A percentile compares a stretch with the other conserved stretches of the same genome.
Evolutionary conservation across 305 asterid species (phyloP).

Genomic region (Striga hermonthica): DNA sequence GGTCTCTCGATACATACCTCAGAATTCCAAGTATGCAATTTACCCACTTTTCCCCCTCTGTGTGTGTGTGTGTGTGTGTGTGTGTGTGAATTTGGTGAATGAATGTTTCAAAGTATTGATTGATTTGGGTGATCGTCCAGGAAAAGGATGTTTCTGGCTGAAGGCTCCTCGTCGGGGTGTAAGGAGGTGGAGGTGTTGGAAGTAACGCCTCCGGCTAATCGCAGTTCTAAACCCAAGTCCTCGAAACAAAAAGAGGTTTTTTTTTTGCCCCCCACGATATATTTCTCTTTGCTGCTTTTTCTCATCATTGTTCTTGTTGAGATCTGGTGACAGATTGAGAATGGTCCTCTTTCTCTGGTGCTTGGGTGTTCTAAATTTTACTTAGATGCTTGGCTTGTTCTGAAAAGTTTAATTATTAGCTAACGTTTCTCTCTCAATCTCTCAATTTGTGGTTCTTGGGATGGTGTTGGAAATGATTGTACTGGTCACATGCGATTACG

Average conservation of each 20-base stretch:
- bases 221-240: slow-evolving; percentile 36
- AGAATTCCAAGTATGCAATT: slow-evolving; percentile 51
- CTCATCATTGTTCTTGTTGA: neutral
- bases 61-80: neutral
- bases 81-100: slow-evolving; percentile 21
- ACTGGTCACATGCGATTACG: slow-evolving; percentile 12
- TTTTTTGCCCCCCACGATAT: neutral
- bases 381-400: neutral
- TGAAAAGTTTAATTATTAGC: neutral
- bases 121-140: slow-evolving; percentile 38
- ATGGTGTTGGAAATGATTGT: neutral
- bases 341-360: neutral
- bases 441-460: neutral
- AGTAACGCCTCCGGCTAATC: slow-evolving; percentile 43
- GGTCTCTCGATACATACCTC: slow-evolving; percentile 40
- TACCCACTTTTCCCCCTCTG: neutral
- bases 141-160: slow-evolving; percentile 66
- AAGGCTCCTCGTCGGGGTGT: slow-evolving; percentile 56
- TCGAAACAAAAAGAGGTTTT: slow-evolving; percentile 64
- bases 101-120: slow-evolving; percentile 31
- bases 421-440: neutral
- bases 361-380: neutral
- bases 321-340: slow-evolving; percentile 1
- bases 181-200: slow-evolving; percentile 58
- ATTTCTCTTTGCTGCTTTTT: slow-evolving; percentile 6